Base-by-base conservation (phyloP, 352 stramenopile genomes). In the Phytophthora melonis region DNA sequence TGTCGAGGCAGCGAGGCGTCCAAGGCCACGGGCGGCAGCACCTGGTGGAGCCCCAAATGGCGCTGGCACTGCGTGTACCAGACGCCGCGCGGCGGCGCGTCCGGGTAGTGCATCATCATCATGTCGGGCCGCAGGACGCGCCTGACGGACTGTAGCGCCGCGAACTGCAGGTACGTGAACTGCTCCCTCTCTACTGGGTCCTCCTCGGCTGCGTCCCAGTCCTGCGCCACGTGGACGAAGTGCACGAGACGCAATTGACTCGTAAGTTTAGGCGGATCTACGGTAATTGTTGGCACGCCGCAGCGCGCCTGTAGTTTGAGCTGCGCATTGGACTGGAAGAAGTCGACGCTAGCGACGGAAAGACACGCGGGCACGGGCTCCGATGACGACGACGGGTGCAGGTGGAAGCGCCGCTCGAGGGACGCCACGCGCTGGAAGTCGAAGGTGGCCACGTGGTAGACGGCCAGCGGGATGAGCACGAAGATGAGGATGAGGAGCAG, bases 31-130 rank as follows among this genome's bases (percentile, higher is more conserved):
- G 79, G 79, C 2, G 71, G 63, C n/a, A 84, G 27, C 50, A 87
- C 75, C 14, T 78, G 70, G 25, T 87, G 80, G 19, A 83, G 69
- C 47, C 77, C 82, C 27, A 87, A 56, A 43, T 84, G 75, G 2
- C 80, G 74, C 57, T 87, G 80, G 30, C 77, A 83, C 50, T 87
- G 77, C 19, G 80, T 84, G 68, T 76, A 87, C 80, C 80, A 87
- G 10, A 79, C 66, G 18, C 80, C 80, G 19, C 77, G 66, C 36
- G 36, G 36, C 10, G 80, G 77, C 4, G 53, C 60, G 16, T 76
- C 66, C 19, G 81, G 21, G 64, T 87, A 87, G 65, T 87, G 80
- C 66, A 84, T 56, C 57, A 84, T 62, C 74, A 87, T 83, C 34
- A 77, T 39, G 8, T 62, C 61, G 8, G 79, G 79, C 19, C 53